A percentile compares a stretch with the other conserved stretches of the same genome.
These are phyloP conservation scores for Entomophthora muscae DNA, from an alignment of 371 early-diverging fungal species.

Conservation along the genomic window DNA sequence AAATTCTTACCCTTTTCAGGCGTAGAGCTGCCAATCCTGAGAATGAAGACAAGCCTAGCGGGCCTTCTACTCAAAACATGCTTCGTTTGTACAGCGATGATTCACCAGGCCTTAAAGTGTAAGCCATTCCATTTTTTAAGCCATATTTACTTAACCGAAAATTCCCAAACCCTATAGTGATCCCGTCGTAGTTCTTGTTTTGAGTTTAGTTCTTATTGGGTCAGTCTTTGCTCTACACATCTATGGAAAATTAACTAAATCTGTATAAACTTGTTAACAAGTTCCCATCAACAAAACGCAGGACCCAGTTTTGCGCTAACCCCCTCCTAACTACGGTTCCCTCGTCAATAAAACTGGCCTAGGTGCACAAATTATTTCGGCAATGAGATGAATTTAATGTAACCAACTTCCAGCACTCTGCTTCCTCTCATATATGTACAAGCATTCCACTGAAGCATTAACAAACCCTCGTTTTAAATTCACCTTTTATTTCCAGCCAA, in stretches of 20 bases:
- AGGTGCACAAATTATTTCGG: neutral
- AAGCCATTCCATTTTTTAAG: slow-evolving; percentile 19
- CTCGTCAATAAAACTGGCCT: neutral
- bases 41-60: slow-evolving; percentile 14
- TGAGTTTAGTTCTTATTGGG: slow-evolving; percentile 73
- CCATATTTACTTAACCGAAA: too few relatives aligned
- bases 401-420: too few relatives aligned
- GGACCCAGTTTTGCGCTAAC: neutral
- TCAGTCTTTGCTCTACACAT: slow-evolving; percentile 79
- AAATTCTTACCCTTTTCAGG: slow-evolving; percentile 11
- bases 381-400: too few relatives aligned
- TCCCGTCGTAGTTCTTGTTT: slow-evolving; percentile 90
- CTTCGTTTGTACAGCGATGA: slow-evolving; percentile 94
- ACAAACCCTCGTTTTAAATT: too few relatives aligned
- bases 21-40: slow-evolving; percentile 17
- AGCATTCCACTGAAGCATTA: too few relatives aligned
- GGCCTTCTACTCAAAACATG: slow-evolving; percentile 54
- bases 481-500: too few relatives aligned
- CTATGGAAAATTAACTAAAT: slow-evolving; percentile 43
- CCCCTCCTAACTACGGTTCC: neutral
- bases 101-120: slow-evolving; percentile 91
- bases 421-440: too few relatives aligned
- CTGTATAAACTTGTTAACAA: slow-evolving; percentile 1
- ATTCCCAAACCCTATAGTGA: slow-evolving; percentile 50
- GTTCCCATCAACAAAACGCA: too few relatives aligned